Conservation (phyloP, 768 basidiomycete species). For the Neoboletus subvelutipes region DNA sequence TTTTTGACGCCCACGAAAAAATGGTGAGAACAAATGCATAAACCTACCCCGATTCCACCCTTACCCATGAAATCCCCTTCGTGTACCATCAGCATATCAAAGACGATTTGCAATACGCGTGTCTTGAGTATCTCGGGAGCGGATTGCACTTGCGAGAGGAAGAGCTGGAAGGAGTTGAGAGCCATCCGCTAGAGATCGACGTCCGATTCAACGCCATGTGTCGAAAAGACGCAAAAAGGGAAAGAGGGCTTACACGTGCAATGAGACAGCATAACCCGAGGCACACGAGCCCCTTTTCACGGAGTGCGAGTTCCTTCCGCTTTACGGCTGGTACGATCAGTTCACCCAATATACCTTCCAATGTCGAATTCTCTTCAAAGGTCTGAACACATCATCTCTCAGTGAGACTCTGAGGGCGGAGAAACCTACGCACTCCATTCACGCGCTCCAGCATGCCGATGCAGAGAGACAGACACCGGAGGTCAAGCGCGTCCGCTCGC, state of each 20-base stretch:
- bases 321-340: conserved; percentile 89
- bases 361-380: conserved; percentile 65
- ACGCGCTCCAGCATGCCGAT: conserved; percentile 86
- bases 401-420: background rate
- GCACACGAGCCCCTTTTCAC: conserved; percentile 65
- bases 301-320: conserved; percentile 72
- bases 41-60: conserved; percentile 36
- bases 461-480: conserved; percentile 73
- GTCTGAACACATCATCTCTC: conserved; percentile 32
- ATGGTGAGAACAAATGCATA: background rate
- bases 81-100: conserved; percentile 87
- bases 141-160: conserved; percentile 68
- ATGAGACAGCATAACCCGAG: conserved; percentile 77
- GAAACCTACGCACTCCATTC: conserved; percentile 58
- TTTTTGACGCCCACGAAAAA: background rate
- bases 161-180: conserved; percentile 69
- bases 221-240: background rate
- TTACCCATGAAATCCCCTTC: conserved; percentile 61
- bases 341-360: conserved; percentile 70
- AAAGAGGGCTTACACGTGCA: conserved; percentile 39
- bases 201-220: background rate
- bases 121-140: conserved; percentile 66
- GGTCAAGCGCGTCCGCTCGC: conserved; percentile 61
- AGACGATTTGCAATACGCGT: conserved; percentile 73
- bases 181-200: conserved; percentile 28